Conservation (phyloP, 495 filamentous ascomycete genomes). For the Astrothelium macrocarpum region DNA sequence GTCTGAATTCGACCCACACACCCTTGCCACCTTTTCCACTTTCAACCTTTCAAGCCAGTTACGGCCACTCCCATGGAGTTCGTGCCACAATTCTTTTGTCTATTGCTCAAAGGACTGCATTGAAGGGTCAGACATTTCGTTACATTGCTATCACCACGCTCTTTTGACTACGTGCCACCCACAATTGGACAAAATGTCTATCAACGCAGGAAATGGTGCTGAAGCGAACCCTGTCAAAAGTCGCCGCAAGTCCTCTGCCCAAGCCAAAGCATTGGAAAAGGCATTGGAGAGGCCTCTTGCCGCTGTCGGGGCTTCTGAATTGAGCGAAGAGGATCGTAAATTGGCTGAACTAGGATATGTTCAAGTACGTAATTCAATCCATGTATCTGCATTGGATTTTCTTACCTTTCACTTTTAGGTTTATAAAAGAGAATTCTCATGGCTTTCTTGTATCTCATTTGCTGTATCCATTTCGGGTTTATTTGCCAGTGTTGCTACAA, state of each 20-base stretch:
- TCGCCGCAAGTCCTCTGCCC: background rate
- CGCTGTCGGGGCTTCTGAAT: background rate
- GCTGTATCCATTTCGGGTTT: constrained; percentile 31
- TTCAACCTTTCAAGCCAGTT: background rate
- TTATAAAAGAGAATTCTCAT: constrained; percentile 4
- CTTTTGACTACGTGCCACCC: background rate
- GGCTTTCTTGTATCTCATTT: constrained; percentile 6
- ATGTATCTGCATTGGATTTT: background rate
- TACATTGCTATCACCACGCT: background rate
- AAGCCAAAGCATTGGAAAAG: background rate
- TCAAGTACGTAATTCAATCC: background rate
- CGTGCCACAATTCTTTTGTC: background rate
- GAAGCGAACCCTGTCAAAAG: background rate
- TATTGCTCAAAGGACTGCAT: background rate
- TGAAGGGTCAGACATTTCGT: background rate
- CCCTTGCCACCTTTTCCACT: background rate
- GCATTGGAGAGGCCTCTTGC: background rate
- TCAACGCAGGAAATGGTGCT: background rate
- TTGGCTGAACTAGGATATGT: constrained; percentile 1
- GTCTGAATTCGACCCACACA: background rate
- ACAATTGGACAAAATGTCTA: background rate
- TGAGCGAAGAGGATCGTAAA: constrained; percentile 1
- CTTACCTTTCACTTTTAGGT: background rate
- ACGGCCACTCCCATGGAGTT: background rate
- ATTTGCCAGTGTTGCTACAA: constrained; percentile 52